Evolutionary conservation across 768 basidiomycete species (phyloP).

Genomic region (Boletus fagicola): DNA sequence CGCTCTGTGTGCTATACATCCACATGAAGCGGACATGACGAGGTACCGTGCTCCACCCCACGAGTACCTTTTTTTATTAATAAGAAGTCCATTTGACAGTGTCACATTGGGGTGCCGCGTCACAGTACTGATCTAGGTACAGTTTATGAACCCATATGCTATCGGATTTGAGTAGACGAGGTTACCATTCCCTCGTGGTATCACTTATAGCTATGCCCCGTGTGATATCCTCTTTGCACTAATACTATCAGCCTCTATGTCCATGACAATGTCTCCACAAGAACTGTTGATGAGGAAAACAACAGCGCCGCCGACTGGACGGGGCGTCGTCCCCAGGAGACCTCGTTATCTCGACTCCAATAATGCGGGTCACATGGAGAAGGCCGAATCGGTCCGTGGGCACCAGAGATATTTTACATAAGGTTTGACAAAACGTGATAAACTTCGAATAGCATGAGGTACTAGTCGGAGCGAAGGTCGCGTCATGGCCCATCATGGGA

Average conservation of each 20-base stretch:
- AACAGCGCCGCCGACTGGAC: background rate
- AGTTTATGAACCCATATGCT: too few species aligned
- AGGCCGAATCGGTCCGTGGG: background rate
- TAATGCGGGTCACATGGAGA: conserved; percentile 18
- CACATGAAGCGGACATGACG: conserved; percentile 4
- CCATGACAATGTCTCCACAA: background rate
- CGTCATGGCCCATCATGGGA: conserved; percentile 11
- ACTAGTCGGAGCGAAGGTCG: conserved; percentile 2
- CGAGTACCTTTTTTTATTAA: background rate
- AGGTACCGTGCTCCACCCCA: background rate
- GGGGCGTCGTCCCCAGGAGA: background rate
- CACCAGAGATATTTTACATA: conserved; percentile 10
- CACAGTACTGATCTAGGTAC: background rate
- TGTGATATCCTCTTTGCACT: background rate
- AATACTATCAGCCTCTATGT: background rate
- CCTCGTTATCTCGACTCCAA: conserved; percentile 13
- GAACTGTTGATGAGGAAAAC: background rate
- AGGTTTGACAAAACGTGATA: conserved; percentile 14
- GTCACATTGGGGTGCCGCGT: background rate
- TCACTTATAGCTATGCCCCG: background rate
- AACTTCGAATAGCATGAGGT: conserved; percentile 19
- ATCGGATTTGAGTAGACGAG: background rate
- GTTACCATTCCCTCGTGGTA: background rate
- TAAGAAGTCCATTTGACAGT: background rate
- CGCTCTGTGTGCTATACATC: background rate